Percentiles rank a stretch among this genome's conserved stretches.
Conservation (phyloP, 306 rosid genomes). For the Begonia masoniana region DNA sequence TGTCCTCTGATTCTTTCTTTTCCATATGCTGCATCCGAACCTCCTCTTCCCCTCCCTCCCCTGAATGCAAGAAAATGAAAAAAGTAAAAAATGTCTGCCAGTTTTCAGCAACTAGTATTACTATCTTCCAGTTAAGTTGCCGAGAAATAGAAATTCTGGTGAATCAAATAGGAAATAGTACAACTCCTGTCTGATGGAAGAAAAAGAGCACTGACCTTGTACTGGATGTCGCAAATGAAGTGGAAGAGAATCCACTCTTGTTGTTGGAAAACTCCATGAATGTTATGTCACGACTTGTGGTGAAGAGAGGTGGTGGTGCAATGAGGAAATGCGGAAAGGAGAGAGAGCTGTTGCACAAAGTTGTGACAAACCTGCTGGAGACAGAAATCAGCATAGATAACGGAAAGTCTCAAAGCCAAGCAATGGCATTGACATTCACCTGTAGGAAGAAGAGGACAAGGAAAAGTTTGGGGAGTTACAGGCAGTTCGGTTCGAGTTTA, state of each 20-base stretch:
- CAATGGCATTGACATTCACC: too few relatives aligned
- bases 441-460: too few relatives aligned
- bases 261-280: slow-evolving; percentile 25
- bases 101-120: background rate
- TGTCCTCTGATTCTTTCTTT: slow-evolving; percentile 41
- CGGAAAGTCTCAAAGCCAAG: too few relatives aligned
- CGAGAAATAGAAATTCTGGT: background rate
- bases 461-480: too few relatives aligned
- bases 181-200: background rate
- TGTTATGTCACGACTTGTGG: slow-evolving; percentile 5
- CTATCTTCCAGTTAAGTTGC: background rate
- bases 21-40: slow-evolving; percentile 29
- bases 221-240: slow-evolving; percentile 29
- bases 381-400: slow-evolving; percentile 28
- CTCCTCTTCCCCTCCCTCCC: slow-evolving; percentile 36
- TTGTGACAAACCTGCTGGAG: slow-evolving; percentile 9
- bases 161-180: background rate
- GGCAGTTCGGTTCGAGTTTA: too few relatives aligned
- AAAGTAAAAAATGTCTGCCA: background rate
- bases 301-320: background rate
- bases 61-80: background rate
- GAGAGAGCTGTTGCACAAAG: slow-evolving; percentile 29
- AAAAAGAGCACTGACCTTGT: slow-evolving; percentile 19
- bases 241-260: slow-evolving; percentile 17
- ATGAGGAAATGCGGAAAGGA: slow-evolving; percentile 25